phyloP scores from a whole-genome alignment of 2,329 filamentous ascomycete genomes.

The Endothia cerciana region DNA sequence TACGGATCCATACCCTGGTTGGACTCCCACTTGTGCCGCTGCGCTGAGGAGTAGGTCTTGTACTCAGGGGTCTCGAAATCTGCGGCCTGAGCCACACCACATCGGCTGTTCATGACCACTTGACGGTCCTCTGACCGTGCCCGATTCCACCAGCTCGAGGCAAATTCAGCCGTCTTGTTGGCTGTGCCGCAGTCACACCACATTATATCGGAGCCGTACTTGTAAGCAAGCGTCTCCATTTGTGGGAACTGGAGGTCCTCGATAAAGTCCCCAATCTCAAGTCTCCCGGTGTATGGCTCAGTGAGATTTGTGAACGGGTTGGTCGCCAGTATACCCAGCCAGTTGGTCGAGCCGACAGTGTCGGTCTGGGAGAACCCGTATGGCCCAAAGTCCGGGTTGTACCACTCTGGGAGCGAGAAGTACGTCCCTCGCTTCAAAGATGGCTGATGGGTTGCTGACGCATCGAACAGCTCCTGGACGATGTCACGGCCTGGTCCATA shows the following conservation, averaged over 20 bases:
- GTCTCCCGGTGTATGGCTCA: conserved; percentile 48
- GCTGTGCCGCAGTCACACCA: conserved; percentile 53
- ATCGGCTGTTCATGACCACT: conserved; percentile 60
- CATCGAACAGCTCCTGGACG: conserved; percentile 48
- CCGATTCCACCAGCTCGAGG: conserved; percentile 46
- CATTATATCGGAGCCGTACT: conserved; percentile 51
- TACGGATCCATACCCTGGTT: conserved; percentile 64
- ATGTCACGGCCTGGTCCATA: conserved; percentile 47
- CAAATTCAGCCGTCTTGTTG: conserved; percentile 47
- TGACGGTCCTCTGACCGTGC: conserved; percentile 46
- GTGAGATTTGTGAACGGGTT: conserved; percentile 48
- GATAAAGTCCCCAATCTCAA: conserved; percentile 47
- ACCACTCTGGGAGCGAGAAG: conserved; percentile 55
- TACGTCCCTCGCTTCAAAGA: conserved; percentile 49
- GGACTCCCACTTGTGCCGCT: conserved; percentile 62
- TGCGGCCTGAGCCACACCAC: conserved; percentile 51
- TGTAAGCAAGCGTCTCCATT: conserved; percentile 49
- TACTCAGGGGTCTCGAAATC: conserved; percentile 68
- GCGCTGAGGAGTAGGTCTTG: conserved; percentile 50
- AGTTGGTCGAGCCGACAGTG: conserved; percentile 37
- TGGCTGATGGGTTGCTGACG: conserved; percentile 46
- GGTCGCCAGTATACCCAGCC: conserved; percentile 42
- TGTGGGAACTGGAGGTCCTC: conserved; percentile 49
- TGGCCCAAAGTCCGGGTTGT: conserved; percentile 48
- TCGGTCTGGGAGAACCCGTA: conserved; percentile 47